Percentiles rank a stretch among this genome's conserved stretches.
Evolutionary conservation across 2,329 filamentous ascomycete genomes (phyloP).

Genomic region (Penicillium brevicompactum): DNA sequence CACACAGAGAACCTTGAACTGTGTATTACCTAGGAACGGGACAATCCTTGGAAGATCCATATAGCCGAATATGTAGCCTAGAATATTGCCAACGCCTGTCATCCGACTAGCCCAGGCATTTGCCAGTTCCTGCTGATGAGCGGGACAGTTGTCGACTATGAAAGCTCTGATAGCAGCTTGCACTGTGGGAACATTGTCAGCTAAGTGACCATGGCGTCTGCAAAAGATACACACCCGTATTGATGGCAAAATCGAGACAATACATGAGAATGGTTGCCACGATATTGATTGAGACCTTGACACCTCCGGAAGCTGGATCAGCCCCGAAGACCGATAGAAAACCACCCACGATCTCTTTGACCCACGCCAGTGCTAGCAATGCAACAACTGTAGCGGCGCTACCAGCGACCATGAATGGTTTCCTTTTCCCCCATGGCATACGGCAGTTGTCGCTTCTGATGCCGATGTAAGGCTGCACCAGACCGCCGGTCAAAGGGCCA

Average conservation of each 20-base stretch:
- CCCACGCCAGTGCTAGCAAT: constrained; percentile 72
- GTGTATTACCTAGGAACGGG: constrained; percentile 79
- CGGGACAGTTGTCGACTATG: constrained; percentile 88
- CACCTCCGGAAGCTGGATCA: constrained; percentile 63
- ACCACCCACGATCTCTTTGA: constrained; percentile 69
- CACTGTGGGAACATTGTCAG: constrained; percentile 51
- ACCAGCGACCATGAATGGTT: constrained; percentile 78
- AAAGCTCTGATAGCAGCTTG: constrained; percentile 72
- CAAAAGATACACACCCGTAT: constrained; percentile 65
- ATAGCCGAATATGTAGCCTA: constrained; percentile 87
- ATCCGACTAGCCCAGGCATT: constrained; percentile 93
- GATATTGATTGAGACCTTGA: constrained; percentile 69
- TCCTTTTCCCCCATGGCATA: constrained; percentile 73
- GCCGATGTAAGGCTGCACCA: constrained; percentile 82
- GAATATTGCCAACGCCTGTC: constrained; percentile 84
- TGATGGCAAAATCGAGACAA: constrained; percentile 90
- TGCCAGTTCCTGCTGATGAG: constrained; percentile 89
- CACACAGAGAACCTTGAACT: constrained; percentile 90
- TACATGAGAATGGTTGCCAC: constrained; percentile 86
- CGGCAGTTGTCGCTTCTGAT: constrained; percentile 80
- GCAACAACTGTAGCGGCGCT: constrained; percentile 67
- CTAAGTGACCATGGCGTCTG: not conserved
- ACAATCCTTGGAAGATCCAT: constrained; percentile 73
- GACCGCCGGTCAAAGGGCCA: constrained; percentile 73
- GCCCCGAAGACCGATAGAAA: constrained; percentile 72